Evolutionary conservation across 2,329 filamentous ascomycete genomes (phyloP).

Genomic region (Malbranchea cinnamomea): DNA sequence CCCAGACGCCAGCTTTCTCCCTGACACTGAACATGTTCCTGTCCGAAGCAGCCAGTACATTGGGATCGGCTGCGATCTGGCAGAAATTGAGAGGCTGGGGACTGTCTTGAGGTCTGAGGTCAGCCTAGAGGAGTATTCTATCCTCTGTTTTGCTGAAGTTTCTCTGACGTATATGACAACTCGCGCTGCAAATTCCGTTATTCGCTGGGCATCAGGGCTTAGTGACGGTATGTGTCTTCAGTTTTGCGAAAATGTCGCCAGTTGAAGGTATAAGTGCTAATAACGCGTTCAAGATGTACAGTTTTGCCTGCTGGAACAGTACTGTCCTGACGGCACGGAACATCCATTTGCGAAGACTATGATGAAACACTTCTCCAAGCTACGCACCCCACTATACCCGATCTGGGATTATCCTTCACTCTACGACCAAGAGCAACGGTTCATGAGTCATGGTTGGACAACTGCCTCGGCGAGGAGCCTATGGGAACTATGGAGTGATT

Average conservation of each 20-base stretch:
- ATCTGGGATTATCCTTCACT: constrained; percentile 55
- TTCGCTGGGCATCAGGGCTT: constrained; percentile 61
- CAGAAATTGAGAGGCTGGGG: constrained; percentile 48
- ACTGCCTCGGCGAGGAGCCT: constrained; percentile 50
- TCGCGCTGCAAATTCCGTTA: constrained; percentile 54
- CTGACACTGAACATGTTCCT: constrained; percentile 13
- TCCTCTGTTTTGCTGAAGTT: constrained; percentile 79
- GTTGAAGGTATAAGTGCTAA: constrained; percentile 10
- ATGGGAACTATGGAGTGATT: constrained; percentile 69
- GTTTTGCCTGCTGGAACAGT: constrained; percentile 79
- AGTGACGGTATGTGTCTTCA: constrained; percentile 41
- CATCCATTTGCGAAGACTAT: constrained; percentile 82
- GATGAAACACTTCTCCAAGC: constrained; percentile 67
- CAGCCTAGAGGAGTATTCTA: constrained; percentile 37
- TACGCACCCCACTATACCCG: constrained; percentile 63
- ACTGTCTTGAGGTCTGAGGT: constrained; percentile 43
- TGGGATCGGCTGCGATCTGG: constrained; percentile 68
- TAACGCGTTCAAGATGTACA: constrained; percentile 37
- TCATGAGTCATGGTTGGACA: constrained; percentile 53
- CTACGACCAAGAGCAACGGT: constrained; percentile 52
- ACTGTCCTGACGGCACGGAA: constrained; percentile 58
- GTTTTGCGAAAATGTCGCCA: constrained; percentile 2
- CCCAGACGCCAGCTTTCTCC: constrained; percentile 26
- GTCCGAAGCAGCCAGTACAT: constrained; percentile 56
- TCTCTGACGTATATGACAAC: constrained; percentile 83